A percentile compares a stretch with the other conserved stretches of the same genome.
phyloP scores from a whole-genome alignment of 2,329 filamentous ascomycete genomes.

The Fusarium pininemorale region DNA sequence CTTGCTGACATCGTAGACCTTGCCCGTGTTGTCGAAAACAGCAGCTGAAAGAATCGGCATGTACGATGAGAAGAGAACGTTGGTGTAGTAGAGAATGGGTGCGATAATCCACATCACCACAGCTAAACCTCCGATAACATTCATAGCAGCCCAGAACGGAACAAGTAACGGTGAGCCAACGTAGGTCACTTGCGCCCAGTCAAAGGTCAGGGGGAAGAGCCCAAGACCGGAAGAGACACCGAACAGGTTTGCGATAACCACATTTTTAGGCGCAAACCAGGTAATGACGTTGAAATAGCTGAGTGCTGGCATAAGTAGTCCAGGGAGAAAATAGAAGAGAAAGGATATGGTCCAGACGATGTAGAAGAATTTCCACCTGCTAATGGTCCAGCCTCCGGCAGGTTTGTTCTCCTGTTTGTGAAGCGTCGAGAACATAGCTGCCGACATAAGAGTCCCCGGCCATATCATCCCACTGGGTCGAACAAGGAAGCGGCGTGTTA shows the following conservation, averaged over 20 bases:
- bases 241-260: conserved; percentile 87
- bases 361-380: conserved; percentile 85
- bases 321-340: conserved; percentile 85
- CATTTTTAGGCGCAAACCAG: conserved; percentile 87
- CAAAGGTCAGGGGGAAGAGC: conserved; percentile 85
- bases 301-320: conserved; percentile 81
- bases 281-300: conserved; percentile 91
- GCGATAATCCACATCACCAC: conserved; percentile 87
- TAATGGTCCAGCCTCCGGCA: conserved; percentile 84
- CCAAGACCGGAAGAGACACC: conserved; percentile 86
- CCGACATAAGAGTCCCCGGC: conserved; percentile 88
- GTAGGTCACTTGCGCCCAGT: conserved; percentile 90
- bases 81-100: conserved; percentile 82
- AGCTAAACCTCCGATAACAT: conserved; percentile 81
- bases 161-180: conserved; percentile 86
- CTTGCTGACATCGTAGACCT: conserved; percentile 81
- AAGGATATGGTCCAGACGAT: conserved; percentile 76
- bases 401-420: conserved; percentile 86
- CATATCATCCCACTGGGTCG: conserved; percentile 90
- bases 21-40: conserved; percentile 86
- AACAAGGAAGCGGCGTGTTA: conserved; percentile 83
- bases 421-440: conserved; percentile 87
- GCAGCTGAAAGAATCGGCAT: conserved; percentile 86
- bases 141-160: conserved; percentile 87
- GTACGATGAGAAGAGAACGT: conserved; percentile 82